Evolutionary conservation across 2,329 filamentous ascomycete genomes (phyloP).

Genomic region (Paramyrothecium sp.): DNA sequence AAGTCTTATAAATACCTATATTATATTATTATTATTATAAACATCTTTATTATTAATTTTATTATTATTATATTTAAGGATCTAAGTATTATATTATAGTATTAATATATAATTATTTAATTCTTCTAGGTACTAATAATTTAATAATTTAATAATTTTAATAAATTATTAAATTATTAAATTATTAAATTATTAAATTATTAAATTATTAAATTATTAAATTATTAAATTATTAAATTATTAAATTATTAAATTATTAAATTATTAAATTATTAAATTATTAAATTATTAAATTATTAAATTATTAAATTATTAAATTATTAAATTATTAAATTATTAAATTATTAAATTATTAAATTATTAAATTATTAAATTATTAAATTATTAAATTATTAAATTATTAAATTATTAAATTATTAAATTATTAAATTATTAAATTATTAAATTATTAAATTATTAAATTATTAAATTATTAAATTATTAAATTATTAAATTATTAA

Average conservation of each 20-base stretch:
- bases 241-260: background rate
- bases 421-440: background rate
- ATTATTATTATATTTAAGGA: background rate
- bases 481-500: background rate
- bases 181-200: background rate
- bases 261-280: background rate
- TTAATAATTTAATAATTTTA: slow-evolving; percentile 2
- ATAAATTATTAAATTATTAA: background rate
- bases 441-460: background rate
- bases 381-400: background rate
- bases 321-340: background rate
- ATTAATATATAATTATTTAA: no score
- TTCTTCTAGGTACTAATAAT: background rate
- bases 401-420: background rate
- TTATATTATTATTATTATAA: background rate
- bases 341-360: background rate
- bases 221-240: background rate
- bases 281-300: background rate
- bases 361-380: background rate
- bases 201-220: background rate
- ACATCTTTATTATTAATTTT: background rate
- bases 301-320: background rate
- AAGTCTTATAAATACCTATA: background rate
- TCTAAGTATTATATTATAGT: background rate
- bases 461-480: background rate